Conservation (phyloP, 345 rosid genomes). For the Lumnitzera racemosa region DNA sequence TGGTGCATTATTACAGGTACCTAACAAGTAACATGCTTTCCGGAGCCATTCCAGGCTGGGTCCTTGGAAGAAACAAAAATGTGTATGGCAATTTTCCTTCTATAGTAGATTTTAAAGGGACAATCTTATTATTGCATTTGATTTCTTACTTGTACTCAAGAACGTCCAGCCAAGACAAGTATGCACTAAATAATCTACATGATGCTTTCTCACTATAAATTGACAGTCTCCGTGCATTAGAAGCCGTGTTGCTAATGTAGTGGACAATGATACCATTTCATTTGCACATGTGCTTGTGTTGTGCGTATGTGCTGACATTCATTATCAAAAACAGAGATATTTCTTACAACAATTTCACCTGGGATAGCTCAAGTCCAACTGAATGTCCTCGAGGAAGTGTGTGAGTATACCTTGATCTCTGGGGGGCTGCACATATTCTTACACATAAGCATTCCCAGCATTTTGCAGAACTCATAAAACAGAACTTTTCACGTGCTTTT, state of each 20-base stretch:
- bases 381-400: conserved; percentile 53
- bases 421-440: not conserved
- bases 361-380: conserved; percentile 44
- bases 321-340: conserved; percentile 52
- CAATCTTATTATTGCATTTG: not conserved
- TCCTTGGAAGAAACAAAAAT: conserved; percentile 40
- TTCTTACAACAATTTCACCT: conserved; percentile 68
- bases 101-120: not conserved
- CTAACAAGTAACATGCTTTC: conserved; percentile 64
- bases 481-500: not conserved
- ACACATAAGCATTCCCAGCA: not conserved
- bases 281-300: too few species aligned
- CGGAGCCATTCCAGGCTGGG: conserved; percentile 52
- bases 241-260: too few species aligned
- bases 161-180: not conserved
- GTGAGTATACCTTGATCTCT: conserved; percentile 34
- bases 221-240: too few species aligned
- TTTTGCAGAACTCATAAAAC: not conserved
- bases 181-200: not conserved
- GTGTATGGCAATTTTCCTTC: conserved; percentile 39
- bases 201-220: not conserved
- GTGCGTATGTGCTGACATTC: not conserved
- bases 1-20: conserved; percentile 33
- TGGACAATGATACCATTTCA: too few species aligned
- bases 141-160: too few species aligned